Conservation (phyloP, 176 grass and related monocot genomes). For the Leersia perrieri region DNA sequence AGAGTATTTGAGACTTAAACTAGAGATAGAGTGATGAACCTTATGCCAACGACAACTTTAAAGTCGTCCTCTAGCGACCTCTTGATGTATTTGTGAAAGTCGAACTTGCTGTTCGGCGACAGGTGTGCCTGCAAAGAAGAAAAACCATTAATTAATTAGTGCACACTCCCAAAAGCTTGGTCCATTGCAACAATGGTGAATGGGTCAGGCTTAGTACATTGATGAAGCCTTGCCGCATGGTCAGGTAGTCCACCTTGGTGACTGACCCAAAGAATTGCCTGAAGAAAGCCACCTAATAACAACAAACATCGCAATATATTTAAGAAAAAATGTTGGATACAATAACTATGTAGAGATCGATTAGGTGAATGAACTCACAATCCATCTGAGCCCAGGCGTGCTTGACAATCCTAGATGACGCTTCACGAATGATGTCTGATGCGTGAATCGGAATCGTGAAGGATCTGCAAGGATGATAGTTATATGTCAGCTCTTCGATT, state of each 20-base stretch:
- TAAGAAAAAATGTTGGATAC: background rate
- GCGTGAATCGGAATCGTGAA: constrained; percentile 73
- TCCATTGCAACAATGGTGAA: background rate
- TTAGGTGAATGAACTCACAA: constrained; percentile 17
- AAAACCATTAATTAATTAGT: background rate
- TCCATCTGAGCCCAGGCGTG: constrained; percentile 59
- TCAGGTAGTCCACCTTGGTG: constrained; percentile 81
- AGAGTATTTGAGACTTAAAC: background rate
- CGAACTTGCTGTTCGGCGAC: constrained; percentile 55
- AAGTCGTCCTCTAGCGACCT: constrained; percentile 89
- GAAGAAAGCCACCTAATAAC: constrained; percentile 74
- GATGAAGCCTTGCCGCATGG: constrained; percentile 87
- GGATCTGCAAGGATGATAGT: constrained; percentile 46
- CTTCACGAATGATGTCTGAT: constrained; percentile 76
- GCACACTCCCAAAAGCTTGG: background rate
- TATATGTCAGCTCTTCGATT: background rate
- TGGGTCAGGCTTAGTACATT: constrained; percentile 36
- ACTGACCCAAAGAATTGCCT: constrained; percentile 90
- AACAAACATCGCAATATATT: background rate
- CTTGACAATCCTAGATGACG: constrained; percentile 54
- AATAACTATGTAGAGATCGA: background rate
- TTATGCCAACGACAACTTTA: constrained; percentile 86
- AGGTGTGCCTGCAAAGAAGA: constrained; percentile 60
- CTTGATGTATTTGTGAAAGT: constrained; percentile 94
- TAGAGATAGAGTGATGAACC: constrained; percentile 30